Evolutionary conservation across 2,329 filamentous ascomycete genomes (phyloP), one percentile per base, ranked within the genome.

Genomic region (Fusarium sp.): DNA sequence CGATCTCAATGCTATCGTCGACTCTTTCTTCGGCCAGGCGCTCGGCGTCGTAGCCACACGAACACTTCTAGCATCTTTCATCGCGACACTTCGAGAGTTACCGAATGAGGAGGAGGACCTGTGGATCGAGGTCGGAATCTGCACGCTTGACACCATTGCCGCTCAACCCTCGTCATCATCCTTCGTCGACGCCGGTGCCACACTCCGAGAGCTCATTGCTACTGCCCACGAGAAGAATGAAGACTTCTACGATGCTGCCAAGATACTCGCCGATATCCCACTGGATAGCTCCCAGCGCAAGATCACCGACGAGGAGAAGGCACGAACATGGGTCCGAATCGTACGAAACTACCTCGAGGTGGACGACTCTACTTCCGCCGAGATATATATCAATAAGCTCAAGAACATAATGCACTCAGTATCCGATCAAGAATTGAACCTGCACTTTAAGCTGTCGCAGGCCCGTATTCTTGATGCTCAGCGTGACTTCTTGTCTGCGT

Each of bases 321-420:
- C 94, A 11, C 86, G 86, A 57, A 88, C 96, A 57, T 98, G 95
- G 93, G 92, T 98, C 73, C 92, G 95, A 65, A 97, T 99, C 77
- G 94, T 97, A 77, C 90, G 96, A 67, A 92, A 97, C 83, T 97
- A 96, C 79, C 88, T 99, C 67, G 95, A 99, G 83, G 93, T 94
- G 49, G 95, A 97, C 78, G 94, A 98, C 81, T 92, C 93, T 11
- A 94, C 91, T 2, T 87, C 88, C 37, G 96, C 96, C 44, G 94
- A 97, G 78, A 88, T 87, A 42, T 97, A 94, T 78, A 87, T 99
- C 75, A 98, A 98, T 85, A 94, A 95, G 80, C 92, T 97, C 80
- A 98, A 98, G 83, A 95, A 96, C 77, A 86, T 98, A 72, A 94
- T 97, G 78, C 90, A 93, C 83, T 90, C 88, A 69, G 90, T 97